These are phyloP conservation scores for Scheffersomyces amazonensis DNA, from an alignment of 805 yeast genomes.

Conservation along the genomic window DNA sequence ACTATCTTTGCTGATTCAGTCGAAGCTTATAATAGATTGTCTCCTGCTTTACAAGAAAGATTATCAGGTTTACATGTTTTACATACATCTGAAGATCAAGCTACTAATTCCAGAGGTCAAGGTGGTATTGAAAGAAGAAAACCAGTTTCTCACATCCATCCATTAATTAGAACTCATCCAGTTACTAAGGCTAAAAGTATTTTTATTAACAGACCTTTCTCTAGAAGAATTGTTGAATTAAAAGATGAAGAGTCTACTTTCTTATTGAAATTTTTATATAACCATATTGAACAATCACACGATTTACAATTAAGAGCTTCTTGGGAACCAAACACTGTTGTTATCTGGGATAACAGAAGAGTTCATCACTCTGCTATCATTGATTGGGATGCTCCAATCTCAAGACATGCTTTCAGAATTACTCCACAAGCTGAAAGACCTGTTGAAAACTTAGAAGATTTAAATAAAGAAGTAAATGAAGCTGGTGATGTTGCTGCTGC, in stretches of 20 bases:
- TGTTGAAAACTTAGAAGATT: constrained; percentile 35
- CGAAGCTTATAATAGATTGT: constrained; percentile 70
- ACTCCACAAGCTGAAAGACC: constrained; percentile 77
- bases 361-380: constrained; percentile 67
- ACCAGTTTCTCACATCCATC: constrained; percentile 62
- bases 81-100: constrained; percentile 73
- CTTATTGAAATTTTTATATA: constrained; percentile 54
- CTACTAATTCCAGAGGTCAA: constrained; percentile 47
- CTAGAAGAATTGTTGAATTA: constrained; percentile 66
- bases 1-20: constrained; percentile 69
- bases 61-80: constrained; percentile 61
- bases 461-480: constrained; percentile 33
- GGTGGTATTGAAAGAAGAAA: constrained; percentile 70
- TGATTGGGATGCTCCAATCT: constrained; percentile 66
- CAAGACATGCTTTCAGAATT: constrained; percentile 72
- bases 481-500: constrained; percentile 32
- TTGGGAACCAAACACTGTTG: constrained; percentile 71
- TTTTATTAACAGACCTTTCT: constrained; percentile 58
- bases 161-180: constrained; percentile 71
- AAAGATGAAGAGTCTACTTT: constrained; percentile 69
- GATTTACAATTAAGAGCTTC: constrained; percentile 68
- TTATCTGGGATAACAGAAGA: constrained; percentile 78
- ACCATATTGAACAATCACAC: constrained; percentile 48
- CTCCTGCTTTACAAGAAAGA: constrained; percentile 60
- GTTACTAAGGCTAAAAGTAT: constrained; percentile 61